Percentiles rank a stretch among this genome's conserved stretches.
phyloP scores from a whole-genome alignment of 1,139 yeast genomes.

The Torulaspora pretoriensis region DNA sequence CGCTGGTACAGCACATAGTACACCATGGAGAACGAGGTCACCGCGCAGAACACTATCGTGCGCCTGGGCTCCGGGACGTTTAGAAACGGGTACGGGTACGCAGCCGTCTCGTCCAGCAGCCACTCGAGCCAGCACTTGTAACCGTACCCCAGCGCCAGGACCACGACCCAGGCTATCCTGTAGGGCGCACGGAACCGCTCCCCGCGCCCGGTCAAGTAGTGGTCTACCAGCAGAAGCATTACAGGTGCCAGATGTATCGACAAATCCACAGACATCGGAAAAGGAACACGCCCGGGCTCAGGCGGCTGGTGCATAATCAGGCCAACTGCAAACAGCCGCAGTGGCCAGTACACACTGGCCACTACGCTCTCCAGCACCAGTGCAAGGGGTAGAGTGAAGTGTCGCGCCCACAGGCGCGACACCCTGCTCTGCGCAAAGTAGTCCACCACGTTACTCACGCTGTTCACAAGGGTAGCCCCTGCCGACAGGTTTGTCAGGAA shows the following conservation, averaged over 20 bases:
- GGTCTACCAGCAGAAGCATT: constrained; percentile 46
- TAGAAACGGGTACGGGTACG: constrained; percentile 65
- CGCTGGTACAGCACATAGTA: constrained; percentile 30
- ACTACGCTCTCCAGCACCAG: constrained; percentile 58
- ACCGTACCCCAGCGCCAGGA: constrained; percentile 41
- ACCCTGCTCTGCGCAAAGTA: constrained; percentile 17
- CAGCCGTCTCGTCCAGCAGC: constrained; percentile 44
- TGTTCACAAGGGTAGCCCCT: constrained; percentile 43
- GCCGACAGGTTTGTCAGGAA: constrained; percentile 63
- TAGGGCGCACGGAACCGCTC: constrained; percentile 37
- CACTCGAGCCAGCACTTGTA: constrained; percentile 53
- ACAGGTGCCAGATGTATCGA: constrained; percentile 60
- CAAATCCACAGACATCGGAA: constrained; percentile 52
- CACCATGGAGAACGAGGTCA: constrained; percentile 46
- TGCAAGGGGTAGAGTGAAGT: constrained; percentile 42
- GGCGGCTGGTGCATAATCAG: constrained; percentile 40
- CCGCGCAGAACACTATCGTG: constrained; percentile 46
- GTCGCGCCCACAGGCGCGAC: constrained; percentile 10
- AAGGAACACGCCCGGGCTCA: constrained; percentile 25
- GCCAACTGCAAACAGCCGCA: constrained; percentile 48
- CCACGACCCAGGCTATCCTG: constrained; percentile 40
- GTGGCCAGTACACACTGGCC: constrained; percentile 61
- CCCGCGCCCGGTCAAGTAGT: constrained; percentile 49
- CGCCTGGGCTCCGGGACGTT: constrained; percentile 47
- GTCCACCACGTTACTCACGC: constrained; percentile 21